Percentiles rank a stretch among this genome's conserved stretches.
phyloP scores from a whole-genome alignment of 2,329 filamentous ascomycete genomes.

The Teratosphaeria nubilosa region DNA sequence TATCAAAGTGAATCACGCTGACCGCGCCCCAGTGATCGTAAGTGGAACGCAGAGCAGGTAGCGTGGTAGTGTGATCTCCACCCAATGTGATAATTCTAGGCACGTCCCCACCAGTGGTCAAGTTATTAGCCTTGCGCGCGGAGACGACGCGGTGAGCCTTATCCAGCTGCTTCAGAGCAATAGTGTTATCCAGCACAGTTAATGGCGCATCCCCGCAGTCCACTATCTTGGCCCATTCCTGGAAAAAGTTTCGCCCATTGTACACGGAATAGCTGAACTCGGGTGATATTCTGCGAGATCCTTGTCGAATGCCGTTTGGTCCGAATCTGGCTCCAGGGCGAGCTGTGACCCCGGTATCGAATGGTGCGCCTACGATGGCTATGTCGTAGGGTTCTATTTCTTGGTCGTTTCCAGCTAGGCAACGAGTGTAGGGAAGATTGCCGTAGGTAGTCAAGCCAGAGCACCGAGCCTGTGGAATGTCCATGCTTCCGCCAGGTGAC shows the following conservation, averaged over 20 bases:
- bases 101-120: conserved; percentile 28
- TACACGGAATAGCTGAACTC: conserved; percentile 38
- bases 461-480: conserved; percentile 22
- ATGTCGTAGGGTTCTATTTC: conserved; percentile 38
- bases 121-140: conserved; percentile 33
- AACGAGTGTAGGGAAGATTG: conserved; percentile 40
- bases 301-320: conserved; percentile 41
- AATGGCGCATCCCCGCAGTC: conserved; percentile 48
- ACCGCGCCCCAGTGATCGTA: conserved; percentile 43
- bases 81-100: conserved; percentile 45
- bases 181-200: conserved; percentile 40
- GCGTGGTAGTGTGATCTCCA: conserved; percentile 47
- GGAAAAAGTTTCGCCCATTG: conserved; percentile 31
- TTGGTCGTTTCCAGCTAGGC: conserved; percentile 22
- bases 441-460: conserved; percentile 38
- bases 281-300: conserved; percentile 38
- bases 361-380: conserved; percentile 39
- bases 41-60: conserved; percentile 42
- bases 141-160: conserved; percentile 43
- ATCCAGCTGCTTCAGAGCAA: conserved; percentile 44
- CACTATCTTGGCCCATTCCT: conserved; percentile 42
- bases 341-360: conserved; percentile 43
- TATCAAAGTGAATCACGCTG: conserved; percentile 50
- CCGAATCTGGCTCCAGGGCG: conserved; percentile 45
- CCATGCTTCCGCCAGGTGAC: conserved; percentile 5